phyloP scores from a whole-genome alignment of 2,329 filamentous ascomycete species.

The Arthrobotrys conoides region DNA sequence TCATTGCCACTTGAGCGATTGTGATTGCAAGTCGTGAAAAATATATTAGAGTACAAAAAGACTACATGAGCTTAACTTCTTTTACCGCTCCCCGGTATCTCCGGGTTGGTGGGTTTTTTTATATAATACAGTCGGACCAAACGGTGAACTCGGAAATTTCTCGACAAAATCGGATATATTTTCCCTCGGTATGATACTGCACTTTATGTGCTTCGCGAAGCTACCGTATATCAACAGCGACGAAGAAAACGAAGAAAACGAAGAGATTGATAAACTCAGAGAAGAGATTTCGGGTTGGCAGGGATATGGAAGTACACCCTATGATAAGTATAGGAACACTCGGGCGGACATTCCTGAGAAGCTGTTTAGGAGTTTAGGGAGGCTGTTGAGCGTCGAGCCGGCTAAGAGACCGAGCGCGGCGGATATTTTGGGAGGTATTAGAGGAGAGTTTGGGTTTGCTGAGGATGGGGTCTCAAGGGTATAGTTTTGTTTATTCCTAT shows the following conservation, averaged over 20 bases:
- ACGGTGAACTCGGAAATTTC: conserved; percentile 88
- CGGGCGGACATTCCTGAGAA: conserved; percentile 52
- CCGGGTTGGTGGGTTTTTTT: conserved; percentile 10
- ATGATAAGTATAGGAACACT: conserved; percentile 72
- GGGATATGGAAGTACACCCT: conserved; percentile 75
- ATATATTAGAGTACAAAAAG: conserved; percentile 4
- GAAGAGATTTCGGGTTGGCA: conserved; percentile 89
- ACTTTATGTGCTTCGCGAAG: conserved; percentile 95
- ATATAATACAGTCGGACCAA: conserved; percentile 68
- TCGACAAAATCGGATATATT: conserved; percentile 99
- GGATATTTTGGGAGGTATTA: conserved; percentile 52
- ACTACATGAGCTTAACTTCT: conserved; percentile 61
- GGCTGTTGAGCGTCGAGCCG: conserved; percentile 48
- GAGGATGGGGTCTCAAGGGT: conserved; percentile 56
- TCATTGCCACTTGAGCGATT: conserved; percentile 27
- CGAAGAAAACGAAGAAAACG: conserved; percentile 87
- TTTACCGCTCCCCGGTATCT: conserved; percentile 6
- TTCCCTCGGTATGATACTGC: conserved; percentile 96
- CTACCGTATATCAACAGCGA: conserved; percentile 90
- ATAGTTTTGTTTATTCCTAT: conserved; percentile 4
- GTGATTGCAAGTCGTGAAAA: conserved; percentile 26
- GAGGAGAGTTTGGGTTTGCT: conserved; percentile 51
- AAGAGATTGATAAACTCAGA: conserved; percentile 87
- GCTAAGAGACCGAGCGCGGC: conserved; percentile 47
- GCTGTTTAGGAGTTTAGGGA: conserved; percentile 37